Evolutionary conservation across 352 stramenopile genomes (phyloP).

Genomic region (Globisporangium cederbergense): DNA sequence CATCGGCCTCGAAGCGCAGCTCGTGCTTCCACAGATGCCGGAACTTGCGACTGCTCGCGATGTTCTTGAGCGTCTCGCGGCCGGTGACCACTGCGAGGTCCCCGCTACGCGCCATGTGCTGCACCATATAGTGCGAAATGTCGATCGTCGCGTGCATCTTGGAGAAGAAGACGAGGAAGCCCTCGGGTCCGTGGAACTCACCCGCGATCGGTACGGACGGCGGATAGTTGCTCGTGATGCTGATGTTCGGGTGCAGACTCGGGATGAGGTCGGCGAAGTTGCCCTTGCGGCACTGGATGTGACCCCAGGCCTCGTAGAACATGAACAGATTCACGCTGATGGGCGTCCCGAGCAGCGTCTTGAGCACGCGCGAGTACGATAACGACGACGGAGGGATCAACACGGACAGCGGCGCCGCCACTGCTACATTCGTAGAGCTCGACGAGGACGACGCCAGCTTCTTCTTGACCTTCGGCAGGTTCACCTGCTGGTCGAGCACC

Average conservation of each 20-base stretch:
- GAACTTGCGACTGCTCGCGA: slow-evolving; percentile 63
- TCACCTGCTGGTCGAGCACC: slow-evolving; percentile 52
- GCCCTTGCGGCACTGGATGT: slow-evolving; percentile 66
- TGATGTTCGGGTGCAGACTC: slow-evolving; percentile 74
- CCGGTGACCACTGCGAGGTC: slow-evolving; percentile 78
- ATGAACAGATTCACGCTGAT: slow-evolving; percentile 58
- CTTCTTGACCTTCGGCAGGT: slow-evolving; percentile 33
- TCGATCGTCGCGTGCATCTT: slow-evolving; percentile 71
- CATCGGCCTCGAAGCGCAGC: slow-evolving; percentile 74
- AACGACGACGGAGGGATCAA: not conserved
- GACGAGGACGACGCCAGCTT: slow-evolving; percentile 7
- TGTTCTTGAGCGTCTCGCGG: slow-evolving; percentile 73
- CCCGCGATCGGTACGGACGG: slow-evolving; percentile 64
- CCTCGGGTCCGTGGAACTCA: slow-evolving; percentile 61
- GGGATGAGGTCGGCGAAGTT: slow-evolving; percentile 79
- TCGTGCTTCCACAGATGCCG: slow-evolving; percentile 84
- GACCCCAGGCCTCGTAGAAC: slow-evolving; percentile 76
- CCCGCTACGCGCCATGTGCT: slow-evolving; percentile 62
- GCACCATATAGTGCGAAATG: slow-evolving; percentile 62
- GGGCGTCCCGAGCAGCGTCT: slow-evolving; percentile 50
- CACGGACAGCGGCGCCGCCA: not conserved
- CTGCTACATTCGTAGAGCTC: too few species aligned
- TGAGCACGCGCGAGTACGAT: slow-evolving; percentile 22
- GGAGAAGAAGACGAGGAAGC: slow-evolving; percentile 67
- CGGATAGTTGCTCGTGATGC: slow-evolving; percentile 74